Base-by-base conservation (phyloP, 805 yeast genomes). In the Saturnispora hagleri region DNA sequence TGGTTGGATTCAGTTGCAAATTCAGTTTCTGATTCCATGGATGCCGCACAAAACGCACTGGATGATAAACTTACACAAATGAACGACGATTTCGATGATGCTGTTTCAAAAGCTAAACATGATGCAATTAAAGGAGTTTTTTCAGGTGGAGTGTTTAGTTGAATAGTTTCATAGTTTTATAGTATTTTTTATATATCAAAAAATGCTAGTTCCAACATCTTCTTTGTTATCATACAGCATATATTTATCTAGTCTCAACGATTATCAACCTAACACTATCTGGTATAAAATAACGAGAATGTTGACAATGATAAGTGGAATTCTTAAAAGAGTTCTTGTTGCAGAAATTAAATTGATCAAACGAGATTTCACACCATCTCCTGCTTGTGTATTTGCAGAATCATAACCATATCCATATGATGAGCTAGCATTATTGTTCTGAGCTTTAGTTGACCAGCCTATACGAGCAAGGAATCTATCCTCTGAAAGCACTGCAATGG, bases 401-500 rank as follows among this genome's bases (percentile, higher is more conserved):
- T 46, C 53, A 45, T 47, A 49, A 5, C 54, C 57, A 33, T 51
- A 55, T 12, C 65, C 60, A 12, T 68, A 68, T 54, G 51, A 49
- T 33, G 56, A 50, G 46, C 42, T 35, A 57, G 55, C 26, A 46
- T 40, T 38, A 58, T 55, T 27, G 58, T 61, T 9, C 67, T 69
- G 70, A 69, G 70, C 26, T 70, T 73, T 35, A 63, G 62, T 51
- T 46, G 69, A 59, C 69, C 71, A 69, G 67, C 67, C 85, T 61
- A 67, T 78, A 17, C 70, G 53, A 36, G 65, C 77, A 53, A 80
- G 69, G 57, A 80, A 80, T 48, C 85, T 61, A 60, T 80, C 85
- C 58, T 80, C 85, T 52, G 82, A 76, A 43, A 80, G 69, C 22
- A 80, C 77, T 0, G 84, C 84, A 17, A 80, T 70, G 0, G 81